These are phyloP conservation scores for Epicoccum nigrum DNA, from an alignment of 2,329 filamentous ascomycete genomes.

Conservation along the genomic window DNA sequence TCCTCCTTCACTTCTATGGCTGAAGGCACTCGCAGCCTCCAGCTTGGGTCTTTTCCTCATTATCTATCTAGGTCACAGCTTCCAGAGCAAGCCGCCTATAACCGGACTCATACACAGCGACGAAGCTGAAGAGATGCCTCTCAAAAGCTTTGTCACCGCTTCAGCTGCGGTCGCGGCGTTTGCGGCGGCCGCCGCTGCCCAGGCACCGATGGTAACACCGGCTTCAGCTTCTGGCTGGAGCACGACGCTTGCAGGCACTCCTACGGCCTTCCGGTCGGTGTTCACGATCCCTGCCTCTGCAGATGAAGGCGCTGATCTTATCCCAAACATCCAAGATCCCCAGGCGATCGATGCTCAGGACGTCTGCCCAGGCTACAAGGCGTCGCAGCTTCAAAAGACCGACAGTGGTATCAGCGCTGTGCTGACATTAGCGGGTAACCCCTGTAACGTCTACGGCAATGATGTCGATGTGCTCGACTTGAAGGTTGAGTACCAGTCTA, in stretches of 20 bases:
- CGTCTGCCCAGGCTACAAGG: conserved; percentile 67
- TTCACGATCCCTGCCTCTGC: conserved; percentile 49
- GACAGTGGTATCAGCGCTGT: conserved; percentile 58
- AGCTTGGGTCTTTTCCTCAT: conserved; percentile 7
- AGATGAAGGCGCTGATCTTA: conserved; percentile 38
- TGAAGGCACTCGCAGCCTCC: conserved; percentile 5
- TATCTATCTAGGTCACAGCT: conserved; percentile 4
- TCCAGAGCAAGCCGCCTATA: not conserved
- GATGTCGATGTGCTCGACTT: conserved; percentile 72
- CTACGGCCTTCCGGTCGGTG: conserved; percentile 37
- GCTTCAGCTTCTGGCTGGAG: conserved; percentile 28
- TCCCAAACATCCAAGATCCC: conserved; percentile 70
- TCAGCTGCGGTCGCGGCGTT: conserved; percentile 32
- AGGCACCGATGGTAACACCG: conserved; percentile 20
- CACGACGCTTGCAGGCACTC: conserved; percentile 35
- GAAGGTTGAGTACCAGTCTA: conserved; percentile 70
- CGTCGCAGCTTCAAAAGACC: conserved; percentile 56
- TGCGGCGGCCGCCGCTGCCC: conserved; percentile 31
- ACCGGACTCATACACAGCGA: conserved; percentile 2
- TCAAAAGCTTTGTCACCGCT: conserved; percentile 30
- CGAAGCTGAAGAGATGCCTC: conserved; percentile 13
- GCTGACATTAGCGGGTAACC: conserved; percentile 58
- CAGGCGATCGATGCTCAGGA: conserved; percentile 67
- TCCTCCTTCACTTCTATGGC: conserved; percentile 6
- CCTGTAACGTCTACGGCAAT: conserved; percentile 77